Evolutionary conservation across 306 rosid genomes (phyloP), one percentile per base, ranked within the genome.

Genomic region (Rosa lucieae): DNA sequence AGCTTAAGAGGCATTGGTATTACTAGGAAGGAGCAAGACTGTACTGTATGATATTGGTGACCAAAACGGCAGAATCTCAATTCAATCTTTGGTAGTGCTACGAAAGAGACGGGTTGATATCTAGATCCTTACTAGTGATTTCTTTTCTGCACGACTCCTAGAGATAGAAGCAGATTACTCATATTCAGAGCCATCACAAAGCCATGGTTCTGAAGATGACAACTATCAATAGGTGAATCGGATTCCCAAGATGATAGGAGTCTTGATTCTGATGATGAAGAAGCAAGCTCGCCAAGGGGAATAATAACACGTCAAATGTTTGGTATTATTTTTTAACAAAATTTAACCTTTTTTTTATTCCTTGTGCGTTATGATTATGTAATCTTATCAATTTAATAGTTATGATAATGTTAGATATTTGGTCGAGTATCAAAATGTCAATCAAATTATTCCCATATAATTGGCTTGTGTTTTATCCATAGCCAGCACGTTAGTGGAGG

Each of bases 31-130:
- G 37, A 32, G 37, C 37, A 32, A 32, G 37, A 2, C 37, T 32
- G 37, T 32, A 32, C 37, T 32, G 3, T 32, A 32, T 32, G 37
- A 32, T 32, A 32, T 32, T 32, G 37, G 37, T 32, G 37, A 32
- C 37, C 3, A 32, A 32, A 32, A 32, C 37, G 37, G 37, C 46
- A 40, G 26, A 84, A 89, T 77, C 90, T 91, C 43, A 56, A 90
- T 39, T 83, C 93, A 52, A 47, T 89, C 43, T 78, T 93, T 78
- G 90, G 88, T 17, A 21, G 73, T 74, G 90, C 89, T 76, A 44
- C 6, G 47, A 8, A 44, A 44, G 10, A 44, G 47, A 44, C 10
- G 10, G 10, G 8, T 1, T 44, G 47, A 10, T 44, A 6, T 44
- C 48, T 70, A 61, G 82, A 82, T 61, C 70, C 59, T 61, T 67